Percentiles rank a stretch among this genome's conserved stretches.
phyloP scores from a whole-genome alignment of 768 basidiomycete species.

The Boletus barrowsii region DNA sequence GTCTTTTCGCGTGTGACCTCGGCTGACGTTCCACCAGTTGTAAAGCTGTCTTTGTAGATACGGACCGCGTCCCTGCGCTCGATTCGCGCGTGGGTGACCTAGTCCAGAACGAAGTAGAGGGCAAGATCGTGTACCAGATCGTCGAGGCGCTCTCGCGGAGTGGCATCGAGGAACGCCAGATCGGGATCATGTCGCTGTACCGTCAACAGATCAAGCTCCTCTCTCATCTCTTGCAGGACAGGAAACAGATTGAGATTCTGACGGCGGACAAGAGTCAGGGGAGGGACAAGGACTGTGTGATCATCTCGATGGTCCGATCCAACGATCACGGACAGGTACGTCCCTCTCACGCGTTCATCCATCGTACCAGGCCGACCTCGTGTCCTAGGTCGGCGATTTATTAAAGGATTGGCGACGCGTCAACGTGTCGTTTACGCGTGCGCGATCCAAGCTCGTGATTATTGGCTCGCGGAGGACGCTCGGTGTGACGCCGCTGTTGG shows the following conservation, averaged over 20 bases:
- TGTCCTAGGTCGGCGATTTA: slow-evolving; percentile 77
- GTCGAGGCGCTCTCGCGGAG: slow-evolving; percentile 59
- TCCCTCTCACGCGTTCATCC: too few species aligned
- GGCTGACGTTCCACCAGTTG: slow-evolving; percentile 44
- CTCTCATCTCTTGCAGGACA: slow-evolving; percentile 54
- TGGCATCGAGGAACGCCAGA: slow-evolving; percentile 66
- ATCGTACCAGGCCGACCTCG: neutral
- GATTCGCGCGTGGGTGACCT: slow-evolving; percentile 86
- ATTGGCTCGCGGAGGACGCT: slow-evolving; percentile 86
- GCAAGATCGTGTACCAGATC: slow-evolving; percentile 62
- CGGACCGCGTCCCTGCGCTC: slow-evolving; percentile 71
- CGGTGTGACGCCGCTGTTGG: slow-evolving; percentile 53
- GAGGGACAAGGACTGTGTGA: slow-evolving; percentile 90
- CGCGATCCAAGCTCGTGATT: slow-evolving; percentile 85
- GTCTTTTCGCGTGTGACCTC: neutral
- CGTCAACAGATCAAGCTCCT: slow-evolving; percentile 94
- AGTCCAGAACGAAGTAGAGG: slow-evolving; percentile 87
- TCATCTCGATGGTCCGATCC: slow-evolving; percentile 89
- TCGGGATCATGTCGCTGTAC: slow-evolving; percentile 90
- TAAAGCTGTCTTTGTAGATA: slow-evolving; percentile 92
- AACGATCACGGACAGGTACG: slow-evolving; percentile 71
- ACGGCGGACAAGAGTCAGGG: slow-evolving; percentile 95
- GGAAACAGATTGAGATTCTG: slow-evolving; percentile 70
- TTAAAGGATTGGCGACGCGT: slow-evolving; percentile 94
- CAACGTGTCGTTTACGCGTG: slow-evolving; percentile 96